A percentile compares a stretch with the other conserved stretches of the same genome.
phyloP scores from a whole-genome alignment of 192 early-diverging fungal species.

The Coemansia sp. region DNA sequence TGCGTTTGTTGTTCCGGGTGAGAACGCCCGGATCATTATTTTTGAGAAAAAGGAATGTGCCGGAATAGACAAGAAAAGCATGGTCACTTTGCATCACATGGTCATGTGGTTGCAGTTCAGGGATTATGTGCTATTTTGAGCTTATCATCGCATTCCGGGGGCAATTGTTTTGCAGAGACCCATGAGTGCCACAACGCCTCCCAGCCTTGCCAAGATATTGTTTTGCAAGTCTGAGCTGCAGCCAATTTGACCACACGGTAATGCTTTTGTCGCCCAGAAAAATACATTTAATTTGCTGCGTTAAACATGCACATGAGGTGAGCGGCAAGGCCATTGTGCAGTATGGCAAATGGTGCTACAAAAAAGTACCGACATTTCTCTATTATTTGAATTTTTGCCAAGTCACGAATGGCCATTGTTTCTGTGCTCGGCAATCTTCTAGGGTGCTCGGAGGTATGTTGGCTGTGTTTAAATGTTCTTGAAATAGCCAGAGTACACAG shows the following conservation, averaged over 20 bases:
- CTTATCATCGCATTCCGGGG: not conserved
- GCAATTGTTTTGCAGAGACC: not conserved
- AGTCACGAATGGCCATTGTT: not conserved
- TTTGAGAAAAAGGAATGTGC: not conserved
- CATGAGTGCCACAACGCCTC: not conserved
- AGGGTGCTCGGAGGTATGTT: not conserved
- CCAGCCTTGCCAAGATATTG: slow-evolving; percentile 1
- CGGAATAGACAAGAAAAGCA: not conserved
- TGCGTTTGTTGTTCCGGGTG: not conserved
- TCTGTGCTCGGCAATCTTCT: not conserved
- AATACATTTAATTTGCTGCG: not conserved
- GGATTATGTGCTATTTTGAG: slow-evolving; percentile 3
- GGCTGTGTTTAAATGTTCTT: not conserved
- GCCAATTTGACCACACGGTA: not conserved
- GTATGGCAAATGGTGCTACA: not conserved
- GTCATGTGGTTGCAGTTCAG: slow-evolving; percentile 1
- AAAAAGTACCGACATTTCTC: not conserved
- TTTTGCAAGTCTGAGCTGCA: slow-evolving; percentile 1
- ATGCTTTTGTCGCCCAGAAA: not conserved
- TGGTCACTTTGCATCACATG: not conserved
- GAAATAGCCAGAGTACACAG: not conserved
- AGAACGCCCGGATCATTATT: not conserved
- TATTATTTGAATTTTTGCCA: not conserved
- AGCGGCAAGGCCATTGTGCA: not conserved
- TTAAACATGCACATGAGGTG: not conserved